A percentile compares a stretch with the other conserved stretches of the same genome.
Conservation (phyloP, 306 rosid genomes). For the Quercus cerris region DNA sequence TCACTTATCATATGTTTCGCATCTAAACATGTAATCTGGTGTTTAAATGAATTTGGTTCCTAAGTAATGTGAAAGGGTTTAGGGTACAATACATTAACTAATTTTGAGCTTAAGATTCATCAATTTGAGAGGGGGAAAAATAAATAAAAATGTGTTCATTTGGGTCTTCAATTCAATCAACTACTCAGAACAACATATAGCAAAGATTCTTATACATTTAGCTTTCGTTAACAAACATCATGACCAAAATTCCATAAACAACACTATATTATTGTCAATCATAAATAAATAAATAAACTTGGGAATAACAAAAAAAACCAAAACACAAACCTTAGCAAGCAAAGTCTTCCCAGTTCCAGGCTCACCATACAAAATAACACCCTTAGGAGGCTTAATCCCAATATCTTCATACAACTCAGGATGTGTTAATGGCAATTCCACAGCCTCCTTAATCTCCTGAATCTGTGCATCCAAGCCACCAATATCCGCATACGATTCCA, state of each 20-base stretch:
- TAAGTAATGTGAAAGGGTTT: not conserved
- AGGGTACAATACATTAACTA: not conserved
- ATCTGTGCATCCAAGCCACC: slow-evolving; percentile 99
- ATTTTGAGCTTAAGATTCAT: no score
- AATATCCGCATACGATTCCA: slow-evolving; percentile 95
- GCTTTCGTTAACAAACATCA: not conserved
- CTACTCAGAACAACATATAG: not conserved
- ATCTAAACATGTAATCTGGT: not conserved
- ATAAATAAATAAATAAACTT: no score
- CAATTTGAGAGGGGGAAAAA: not conserved
- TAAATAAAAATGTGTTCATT: not conserved
- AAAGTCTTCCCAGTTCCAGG: slow-evolving; percentile 99
- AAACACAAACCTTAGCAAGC: slow-evolving; percentile 76
- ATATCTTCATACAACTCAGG: slow-evolving; percentile 97
- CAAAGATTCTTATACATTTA: not conserved
- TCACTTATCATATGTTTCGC: slow-evolving; percentile 3
- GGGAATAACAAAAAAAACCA: not conserved
- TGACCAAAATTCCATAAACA: no score
- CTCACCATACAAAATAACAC: slow-evolving; percentile 86
- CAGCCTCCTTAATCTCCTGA: slow-evolving; percentile 99
- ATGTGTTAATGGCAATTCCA: slow-evolving; percentile 95
- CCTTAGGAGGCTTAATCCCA: slow-evolving; percentile 98
- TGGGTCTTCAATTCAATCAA: not conserved
- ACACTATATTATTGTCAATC: no score
- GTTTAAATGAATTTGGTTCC: not conserved